These are phyloP conservation scores for Ustilago tritici DNA, from an alignment of 1,284 basidiomycete genomes.

Conservation along the genomic window DNA sequence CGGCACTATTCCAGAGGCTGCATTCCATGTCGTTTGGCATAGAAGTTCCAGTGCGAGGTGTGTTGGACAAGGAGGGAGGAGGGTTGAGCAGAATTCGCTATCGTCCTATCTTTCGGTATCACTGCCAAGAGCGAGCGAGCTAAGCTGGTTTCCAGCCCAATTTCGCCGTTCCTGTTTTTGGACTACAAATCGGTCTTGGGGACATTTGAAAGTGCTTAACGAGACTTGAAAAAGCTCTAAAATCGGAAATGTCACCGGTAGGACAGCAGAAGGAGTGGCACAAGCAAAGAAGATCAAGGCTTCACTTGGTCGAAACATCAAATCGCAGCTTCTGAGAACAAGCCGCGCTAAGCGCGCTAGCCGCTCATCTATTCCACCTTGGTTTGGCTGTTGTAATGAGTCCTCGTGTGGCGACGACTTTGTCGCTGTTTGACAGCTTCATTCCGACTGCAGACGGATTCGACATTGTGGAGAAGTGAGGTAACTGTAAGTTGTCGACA, in stretches of 20 bases:
- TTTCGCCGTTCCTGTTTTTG: neutral
- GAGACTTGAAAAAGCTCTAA: conserved; percentile 17
- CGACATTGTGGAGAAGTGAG: neutral
- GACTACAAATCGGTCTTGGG: conserved; percentile 1
- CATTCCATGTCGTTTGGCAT: neutral
- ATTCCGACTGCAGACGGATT: conserved; percentile 63
- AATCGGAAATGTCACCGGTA: conserved; percentile 6
- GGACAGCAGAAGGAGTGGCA: neutral
- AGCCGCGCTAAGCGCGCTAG: conserved; percentile 22
- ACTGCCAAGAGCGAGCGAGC: conserved; percentile 4
- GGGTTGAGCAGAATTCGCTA: neutral
- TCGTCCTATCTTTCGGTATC: neutral
- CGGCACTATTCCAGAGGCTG: neutral
- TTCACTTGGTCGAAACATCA: neutral
- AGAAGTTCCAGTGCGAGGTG: neutral
- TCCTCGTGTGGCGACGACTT: neutral
- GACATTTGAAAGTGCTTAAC: conserved; percentile 13
- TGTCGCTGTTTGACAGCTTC: conserved; percentile 71
- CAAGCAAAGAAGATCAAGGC: neutral
- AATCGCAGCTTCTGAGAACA: neutral
- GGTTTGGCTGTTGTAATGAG: neutral
- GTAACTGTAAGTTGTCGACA: neutral
- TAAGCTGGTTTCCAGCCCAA: neutral
- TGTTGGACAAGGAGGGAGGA: neutral
- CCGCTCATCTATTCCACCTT: conserved; percentile 8